Evolutionary conservation across 805 yeast species (phyloP).

Genomic region (Saccharomyces mikatae): DNA sequence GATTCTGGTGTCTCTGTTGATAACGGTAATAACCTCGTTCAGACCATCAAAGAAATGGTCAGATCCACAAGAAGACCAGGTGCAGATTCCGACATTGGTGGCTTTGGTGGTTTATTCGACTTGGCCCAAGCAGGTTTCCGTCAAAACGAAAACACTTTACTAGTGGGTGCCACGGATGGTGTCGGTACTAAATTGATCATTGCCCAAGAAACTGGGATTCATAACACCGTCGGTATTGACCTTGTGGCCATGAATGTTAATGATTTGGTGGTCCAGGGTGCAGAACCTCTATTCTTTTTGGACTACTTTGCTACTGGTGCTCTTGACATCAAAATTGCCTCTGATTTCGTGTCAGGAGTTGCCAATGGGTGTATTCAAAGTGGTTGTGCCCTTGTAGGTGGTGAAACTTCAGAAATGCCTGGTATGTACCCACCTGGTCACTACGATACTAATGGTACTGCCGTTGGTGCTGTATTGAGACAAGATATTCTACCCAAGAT

Average conservation of each 20-base stretch:
- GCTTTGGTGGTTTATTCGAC: conserved; percentile 96
- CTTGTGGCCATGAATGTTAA: conserved; percentile 98
- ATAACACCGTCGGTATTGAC: conserved; percentile 97
- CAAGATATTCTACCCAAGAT: conserved; percentile 64
- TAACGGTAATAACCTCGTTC: conserved; percentile 84
- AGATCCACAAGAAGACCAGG: conserved; percentile 91
- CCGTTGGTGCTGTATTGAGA: conserved; percentile 91
- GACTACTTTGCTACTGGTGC: conserved; percentile 96
- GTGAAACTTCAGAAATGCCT: conserved; percentile 99
- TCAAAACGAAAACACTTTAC: conserved; percentile 57
- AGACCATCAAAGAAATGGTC: conserved; percentile 82
- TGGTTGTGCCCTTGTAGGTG: conserved; percentile 97
- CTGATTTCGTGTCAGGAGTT: conserved; percentile 87
- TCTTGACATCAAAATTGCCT: conserved; percentile 74
- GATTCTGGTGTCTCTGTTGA: conserved; percentile 97
- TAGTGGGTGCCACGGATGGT: conserved; percentile 98
- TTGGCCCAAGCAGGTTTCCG: conserved; percentile 75
- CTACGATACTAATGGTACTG: conserved; percentile 97
- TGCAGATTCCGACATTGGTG: conserved; percentile 97
- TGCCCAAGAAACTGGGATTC: conserved; percentile 83
- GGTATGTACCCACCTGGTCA: conserved; percentile 95
- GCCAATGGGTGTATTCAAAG: conserved; percentile 92
- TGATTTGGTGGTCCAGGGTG: conserved; percentile 97
- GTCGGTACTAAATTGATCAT: conserved; percentile 95
- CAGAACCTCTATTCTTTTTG: conserved; percentile 90